Conservation (phyloP, 2,329 filamentous ascomycete species). For the Sclerotinia trifoliorum region DNA sequence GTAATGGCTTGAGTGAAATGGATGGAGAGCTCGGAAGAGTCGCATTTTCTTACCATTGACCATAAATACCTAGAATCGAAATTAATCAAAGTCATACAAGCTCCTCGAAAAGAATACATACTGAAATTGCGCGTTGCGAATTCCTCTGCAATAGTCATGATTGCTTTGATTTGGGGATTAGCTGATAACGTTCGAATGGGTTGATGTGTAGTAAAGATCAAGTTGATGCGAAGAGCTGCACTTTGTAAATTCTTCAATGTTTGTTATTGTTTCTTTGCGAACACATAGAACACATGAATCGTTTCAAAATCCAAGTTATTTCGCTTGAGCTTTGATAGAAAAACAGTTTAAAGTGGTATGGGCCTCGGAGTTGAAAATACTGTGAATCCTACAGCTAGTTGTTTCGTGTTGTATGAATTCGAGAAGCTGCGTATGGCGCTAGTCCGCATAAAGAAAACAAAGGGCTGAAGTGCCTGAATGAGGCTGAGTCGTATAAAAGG, state of each 20-base stretch:
- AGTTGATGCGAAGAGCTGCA: neutral
- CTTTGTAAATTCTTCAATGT: slow-evolving; percentile 8
- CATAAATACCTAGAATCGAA: slow-evolving; percentile 61
- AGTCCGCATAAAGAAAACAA: slow-evolving; percentile 17
- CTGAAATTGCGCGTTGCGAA: slow-evolving; percentile 73
- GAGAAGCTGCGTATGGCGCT: slow-evolving; percentile 21
- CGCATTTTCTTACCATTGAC: slow-evolving; percentile 63
- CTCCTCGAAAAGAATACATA: slow-evolving; percentile 45
- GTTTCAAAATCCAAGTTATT: slow-evolving; percentile 17
- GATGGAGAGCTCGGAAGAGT: slow-evolving; percentile 19
- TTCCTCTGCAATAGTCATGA: slow-evolving; percentile 70
- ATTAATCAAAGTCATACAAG: slow-evolving; percentile 29
- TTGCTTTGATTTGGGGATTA: slow-evolving; percentile 42
- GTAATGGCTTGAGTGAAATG: slow-evolving; percentile 7
- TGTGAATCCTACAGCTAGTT: slow-evolving; percentile 12
- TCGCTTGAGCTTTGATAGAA: slow-evolving; percentile 16
- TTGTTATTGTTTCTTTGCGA: slow-evolving; percentile 17
- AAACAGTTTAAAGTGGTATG: slow-evolving; percentile 6
- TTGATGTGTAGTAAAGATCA: slow-evolving; percentile 1
- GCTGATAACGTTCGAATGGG: slow-evolving; percentile 10
- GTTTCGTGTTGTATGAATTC: slow-evolving; percentile 14
- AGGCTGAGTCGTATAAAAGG: slow-evolving; percentile 6
- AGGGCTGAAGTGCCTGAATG: slow-evolving; percentile 14
- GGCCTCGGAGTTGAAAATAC: slow-evolving; percentile 10
- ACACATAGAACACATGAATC: slow-evolving; percentile 23